These are phyloP conservation scores for Boletellus ananas DNA, from an alignment of 768 basidiomycete species.

Conservation along the genomic window DNA sequence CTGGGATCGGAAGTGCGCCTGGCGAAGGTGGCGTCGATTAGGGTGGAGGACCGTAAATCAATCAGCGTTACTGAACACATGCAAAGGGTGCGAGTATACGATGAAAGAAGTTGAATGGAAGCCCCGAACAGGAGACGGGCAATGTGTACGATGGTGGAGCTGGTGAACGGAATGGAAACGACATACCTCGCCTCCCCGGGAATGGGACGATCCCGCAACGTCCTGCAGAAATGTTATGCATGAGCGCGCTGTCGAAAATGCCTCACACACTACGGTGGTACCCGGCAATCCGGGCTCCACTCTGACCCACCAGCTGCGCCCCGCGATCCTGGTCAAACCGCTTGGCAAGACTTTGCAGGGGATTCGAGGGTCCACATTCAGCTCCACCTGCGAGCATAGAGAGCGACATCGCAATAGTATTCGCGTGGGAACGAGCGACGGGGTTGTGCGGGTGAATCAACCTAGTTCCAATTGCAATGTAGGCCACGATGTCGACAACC, in stretches of 20 bases:
- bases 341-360: constrained; percentile 76
- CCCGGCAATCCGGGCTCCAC: constrained; percentile 7
- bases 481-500: neutral
- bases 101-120: constrained; percentile 6
- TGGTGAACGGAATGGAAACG: constrained; percentile 3
- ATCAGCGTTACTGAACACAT: neutral
- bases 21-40: neutral
- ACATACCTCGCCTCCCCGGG: constrained; percentile 47
- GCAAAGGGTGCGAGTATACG: neutral
- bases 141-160: constrained; percentile 5
- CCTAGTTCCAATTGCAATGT: neutral
- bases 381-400: constrained; percentile 70
- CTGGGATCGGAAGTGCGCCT: constrained; percentile 61
- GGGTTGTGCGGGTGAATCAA: neutral
- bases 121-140: neutral
- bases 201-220: constrained; percentile 55
- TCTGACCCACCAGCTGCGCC: constrained; percentile 59
- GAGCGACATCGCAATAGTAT: constrained; percentile 56
- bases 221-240: constrained; percentile 44
- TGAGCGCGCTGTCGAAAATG: constrained; percentile 2
- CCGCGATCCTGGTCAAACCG: constrained; percentile 77
- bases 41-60: neutral
- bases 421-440: neutral
- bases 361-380: constrained; percentile 85
- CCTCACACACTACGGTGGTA: neutral